Conservation (phyloP, 257 asterid species). For the Solanum rostratum region DNA sequence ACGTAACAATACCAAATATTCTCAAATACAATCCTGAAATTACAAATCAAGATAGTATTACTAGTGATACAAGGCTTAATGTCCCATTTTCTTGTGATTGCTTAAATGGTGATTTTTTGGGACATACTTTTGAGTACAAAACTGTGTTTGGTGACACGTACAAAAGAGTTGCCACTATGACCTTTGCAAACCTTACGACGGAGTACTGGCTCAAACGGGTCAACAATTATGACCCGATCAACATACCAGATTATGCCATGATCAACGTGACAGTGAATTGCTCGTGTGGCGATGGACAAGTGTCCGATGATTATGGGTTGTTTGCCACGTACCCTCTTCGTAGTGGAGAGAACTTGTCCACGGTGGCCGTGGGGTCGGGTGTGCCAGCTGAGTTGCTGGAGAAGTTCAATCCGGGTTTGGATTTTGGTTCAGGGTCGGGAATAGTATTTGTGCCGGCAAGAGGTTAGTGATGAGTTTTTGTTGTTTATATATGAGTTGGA, state of each 20-base stretch:
- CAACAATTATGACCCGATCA: constrained; percentile 40
- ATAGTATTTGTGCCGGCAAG: constrained; percentile 58
- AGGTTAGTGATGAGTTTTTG: constrained; percentile 29
- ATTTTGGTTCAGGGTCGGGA: constrained; percentile 44
- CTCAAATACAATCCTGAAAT: constrained; percentile 32
- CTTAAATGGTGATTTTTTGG: constrained; percentile 65
- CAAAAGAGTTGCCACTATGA: constrained; percentile 24
- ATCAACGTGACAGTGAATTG: constrained; percentile 73
- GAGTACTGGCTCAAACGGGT: constrained; percentile 56
- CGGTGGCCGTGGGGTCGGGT: constrained; percentile 31
- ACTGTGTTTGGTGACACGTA: constrained; percentile 57
- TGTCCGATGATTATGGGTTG: constrained; percentile 56
- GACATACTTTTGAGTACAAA: constrained; percentile 45
- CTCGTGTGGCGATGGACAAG: constrained; percentile 53
- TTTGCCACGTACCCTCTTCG: constrained; percentile 49
- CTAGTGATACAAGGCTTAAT: constrained; percentile 28
- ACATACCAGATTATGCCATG: constrained; percentile 28
- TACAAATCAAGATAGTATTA: constrained; percentile 20
- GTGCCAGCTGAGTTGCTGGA: constrained; percentile 31
- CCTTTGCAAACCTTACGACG: constrained; percentile 53
- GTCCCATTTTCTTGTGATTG: constrained; percentile 75
- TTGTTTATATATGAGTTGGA: neutral
- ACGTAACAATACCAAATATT: constrained; percentile 21
- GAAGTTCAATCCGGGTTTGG: constrained; percentile 31
- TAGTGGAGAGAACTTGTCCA: constrained; percentile 31